Conservation (phyloP, 2,329 filamentous ascomycete species). For the Aphanocladium album region DNA sequence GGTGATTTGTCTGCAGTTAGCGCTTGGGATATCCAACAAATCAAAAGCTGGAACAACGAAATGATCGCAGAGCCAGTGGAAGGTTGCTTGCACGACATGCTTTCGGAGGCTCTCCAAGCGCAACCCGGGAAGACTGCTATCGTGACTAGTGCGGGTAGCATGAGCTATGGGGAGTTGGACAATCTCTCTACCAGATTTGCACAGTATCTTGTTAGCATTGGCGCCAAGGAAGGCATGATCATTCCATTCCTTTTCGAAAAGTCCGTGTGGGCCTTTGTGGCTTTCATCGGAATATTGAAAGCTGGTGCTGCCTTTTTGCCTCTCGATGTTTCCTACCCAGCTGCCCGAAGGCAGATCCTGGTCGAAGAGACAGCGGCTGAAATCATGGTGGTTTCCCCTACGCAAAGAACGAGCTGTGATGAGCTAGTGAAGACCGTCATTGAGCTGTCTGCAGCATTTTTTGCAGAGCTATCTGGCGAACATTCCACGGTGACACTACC, state of each 20-base stretch:
- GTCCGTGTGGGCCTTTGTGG: conserved; percentile 20
- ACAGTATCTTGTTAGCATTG: conserved; percentile 14
- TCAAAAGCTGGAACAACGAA: conserved; percentile 6
- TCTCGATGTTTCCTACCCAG: conserved; percentile 21
- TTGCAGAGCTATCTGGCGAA: background rate
- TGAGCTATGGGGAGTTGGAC: conserved; percentile 35
- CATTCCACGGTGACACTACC: background rate
- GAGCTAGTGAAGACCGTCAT: background rate
- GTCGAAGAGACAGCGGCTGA: conserved; percentile 15
- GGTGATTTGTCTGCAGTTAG: background rate
- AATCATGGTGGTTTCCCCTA: conserved; percentile 18
- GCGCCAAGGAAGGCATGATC: conserved; percentile 23
- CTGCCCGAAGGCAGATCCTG: conserved; percentile 16
- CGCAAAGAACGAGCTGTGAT: conserved; percentile 11
- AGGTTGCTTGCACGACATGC: conserved; percentile 35
- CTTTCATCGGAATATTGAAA: conserved; percentile 20
- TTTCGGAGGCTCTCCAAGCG: conserved; percentile 29
- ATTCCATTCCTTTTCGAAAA: conserved; percentile 22
- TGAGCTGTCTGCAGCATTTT: background rate
- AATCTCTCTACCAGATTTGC: conserved; percentile 13
- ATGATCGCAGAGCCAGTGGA: conserved; percentile 14
- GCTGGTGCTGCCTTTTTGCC: conserved; percentile 22
- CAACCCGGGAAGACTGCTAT: conserved; percentile 31
- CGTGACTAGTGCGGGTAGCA: conserved; percentile 37
- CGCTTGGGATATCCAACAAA: background rate